Base-by-base conservation (phyloP, 768 basidiomycete genomes). In the Mrakia blollopis region DNA sequence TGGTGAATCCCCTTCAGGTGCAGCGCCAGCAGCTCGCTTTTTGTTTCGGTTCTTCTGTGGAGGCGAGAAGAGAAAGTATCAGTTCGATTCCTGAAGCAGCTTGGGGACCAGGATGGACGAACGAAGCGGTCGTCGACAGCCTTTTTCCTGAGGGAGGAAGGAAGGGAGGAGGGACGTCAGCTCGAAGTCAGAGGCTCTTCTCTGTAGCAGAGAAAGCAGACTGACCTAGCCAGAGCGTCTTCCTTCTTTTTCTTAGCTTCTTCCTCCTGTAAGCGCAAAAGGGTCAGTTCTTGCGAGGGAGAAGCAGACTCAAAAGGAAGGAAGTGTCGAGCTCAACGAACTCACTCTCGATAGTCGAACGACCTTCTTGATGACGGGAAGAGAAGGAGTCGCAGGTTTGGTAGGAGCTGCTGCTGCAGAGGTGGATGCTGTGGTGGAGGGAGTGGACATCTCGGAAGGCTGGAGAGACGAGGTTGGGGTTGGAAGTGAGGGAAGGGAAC, bases 171-270 rank as follows among this genome's bases (percentile, higher is more conserved):
- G 68, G 52, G 30, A 30, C 44, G 60, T 39, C 4, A 32, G 39
- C 57, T 57, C 28, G 57, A 57, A 9, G 13, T n/a, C 7, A 57
- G 57, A 57, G 1, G 5, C 47, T 21, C 16, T 50, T 16, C 47
- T 18, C 47, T 21, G 4, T 7, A 10, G 44, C 9, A 10, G 7
- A 11, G 2, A 28, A 35, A 60, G 11, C 23, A 1, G n/a, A 28
- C 76, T 57, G 8, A 77, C 76, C 76, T 37, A 52, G 76, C 71
- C 2, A 77, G 47, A 18, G 76, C 76, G 13, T 77, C 76, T 25
- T 65, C 76, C n/a, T 50, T 73, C 76, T 73, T 77, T 39, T 72
- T 71, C 37, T 73, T 77, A 62, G 72, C 76, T 30, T 61, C 30
- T 32, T 77, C 76, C n/a, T 63, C 76, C 76, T 77, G 47, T 13